Evolutionary conservation across 805 yeast genomes (phyloP).

Genomic region (Komagataella pastoris): DNA sequence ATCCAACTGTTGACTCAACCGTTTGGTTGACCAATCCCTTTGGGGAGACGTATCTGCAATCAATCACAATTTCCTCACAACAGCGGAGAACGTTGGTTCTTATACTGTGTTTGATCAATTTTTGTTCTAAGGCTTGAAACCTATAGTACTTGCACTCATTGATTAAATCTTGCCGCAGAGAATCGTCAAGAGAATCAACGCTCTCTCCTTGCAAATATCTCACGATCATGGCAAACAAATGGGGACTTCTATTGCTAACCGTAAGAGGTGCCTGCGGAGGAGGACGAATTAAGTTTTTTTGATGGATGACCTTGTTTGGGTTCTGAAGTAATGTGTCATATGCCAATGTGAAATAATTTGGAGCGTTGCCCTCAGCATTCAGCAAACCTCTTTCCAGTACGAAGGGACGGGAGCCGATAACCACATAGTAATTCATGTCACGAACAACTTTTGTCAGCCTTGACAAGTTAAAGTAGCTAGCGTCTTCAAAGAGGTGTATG

Average conservation of each 20-base stretch:
- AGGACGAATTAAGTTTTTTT: slow-evolving; percentile 48
- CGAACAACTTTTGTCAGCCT: slow-evolving; percentile 34
- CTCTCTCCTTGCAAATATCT: slow-evolving; percentile 41
- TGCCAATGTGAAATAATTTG: slow-evolving; percentile 64
- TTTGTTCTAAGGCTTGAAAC: slow-evolving; percentile 63
- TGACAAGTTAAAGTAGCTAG: slow-evolving; percentile 56
- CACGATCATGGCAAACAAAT: slow-evolving; percentile 41
- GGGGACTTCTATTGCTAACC: slow-evolving; percentile 36
- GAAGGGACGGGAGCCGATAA: slow-evolving; percentile 48
- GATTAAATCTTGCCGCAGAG: slow-evolving; percentile 42
- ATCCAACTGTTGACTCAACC: background rate
- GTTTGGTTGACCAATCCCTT: slow-evolving; percentile 14
- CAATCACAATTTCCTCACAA: slow-evolving; percentile 43
- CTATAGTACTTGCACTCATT: slow-evolving; percentile 70
- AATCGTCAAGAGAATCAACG: slow-evolving; percentile 31
- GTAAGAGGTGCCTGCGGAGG: slow-evolving; percentile 60
- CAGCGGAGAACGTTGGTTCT: slow-evolving; percentile 35
- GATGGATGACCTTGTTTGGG: slow-evolving; percentile 22
- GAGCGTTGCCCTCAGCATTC: slow-evolving; percentile 49
- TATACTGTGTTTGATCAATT: slow-evolving; percentile 38
- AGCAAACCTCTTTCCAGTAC: slow-evolving; percentile 45
- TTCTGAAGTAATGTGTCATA: slow-evolving; percentile 38
- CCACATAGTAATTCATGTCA: slow-evolving; percentile 41
- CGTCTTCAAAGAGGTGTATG: slow-evolving; percentile 53
- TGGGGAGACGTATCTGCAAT: slow-evolving; percentile 29